A percentile compares a stretch with the other conserved stretches of the same genome.
phyloP scores from a whole-genome alignment of 176 grass and related monocot species.

The Phoenix roebelenii region DNA sequence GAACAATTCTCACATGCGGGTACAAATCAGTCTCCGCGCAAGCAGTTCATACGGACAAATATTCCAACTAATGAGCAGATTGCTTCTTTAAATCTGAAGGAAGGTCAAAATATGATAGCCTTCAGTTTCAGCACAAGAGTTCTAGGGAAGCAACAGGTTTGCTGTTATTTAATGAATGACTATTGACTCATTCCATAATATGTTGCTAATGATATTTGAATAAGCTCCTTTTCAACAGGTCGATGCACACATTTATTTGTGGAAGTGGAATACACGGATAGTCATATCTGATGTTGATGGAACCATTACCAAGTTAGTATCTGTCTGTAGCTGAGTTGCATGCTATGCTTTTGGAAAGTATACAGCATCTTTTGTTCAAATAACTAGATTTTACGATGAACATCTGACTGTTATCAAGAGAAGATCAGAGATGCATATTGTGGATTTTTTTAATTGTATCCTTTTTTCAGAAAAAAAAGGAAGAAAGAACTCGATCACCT shows the following conservation, averaged over 20 bases:
- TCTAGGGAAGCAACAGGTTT: conserved; percentile 87
- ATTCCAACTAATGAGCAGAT: conserved; percentile 97
- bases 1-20: conserved; percentile 54
- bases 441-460: too few species aligned
- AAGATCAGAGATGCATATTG: too few species aligned
- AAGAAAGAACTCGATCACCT: too few species aligned
- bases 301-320: conserved; percentile 87
- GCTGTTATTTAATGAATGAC: conserved; percentile 20
- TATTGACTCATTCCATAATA: conserved; percentile 17
- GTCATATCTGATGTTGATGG: conserved; percentile 99
- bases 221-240: conserved; percentile 49
- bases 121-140: conserved; percentile 95
- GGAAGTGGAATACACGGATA: conserved; percentile 98
- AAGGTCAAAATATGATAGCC: conserved; percentile 86
- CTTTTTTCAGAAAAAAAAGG: too few species aligned
- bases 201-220: conserved; percentile 15
- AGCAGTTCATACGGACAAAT: conserved; percentile 85
- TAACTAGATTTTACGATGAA: too few species aligned
- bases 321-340: not conserved
- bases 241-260: conserved; percentile 95
- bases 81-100: conserved; percentile 82
- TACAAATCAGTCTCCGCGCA: conserved; percentile 58
- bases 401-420: too few species aligned
- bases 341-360: too few species aligned
- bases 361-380: too few species aligned